Evolutionary conservation across 108 stramenopile genomes (phyloP).

Genomic region (Chaetoceros tenuissimus): DNA sequence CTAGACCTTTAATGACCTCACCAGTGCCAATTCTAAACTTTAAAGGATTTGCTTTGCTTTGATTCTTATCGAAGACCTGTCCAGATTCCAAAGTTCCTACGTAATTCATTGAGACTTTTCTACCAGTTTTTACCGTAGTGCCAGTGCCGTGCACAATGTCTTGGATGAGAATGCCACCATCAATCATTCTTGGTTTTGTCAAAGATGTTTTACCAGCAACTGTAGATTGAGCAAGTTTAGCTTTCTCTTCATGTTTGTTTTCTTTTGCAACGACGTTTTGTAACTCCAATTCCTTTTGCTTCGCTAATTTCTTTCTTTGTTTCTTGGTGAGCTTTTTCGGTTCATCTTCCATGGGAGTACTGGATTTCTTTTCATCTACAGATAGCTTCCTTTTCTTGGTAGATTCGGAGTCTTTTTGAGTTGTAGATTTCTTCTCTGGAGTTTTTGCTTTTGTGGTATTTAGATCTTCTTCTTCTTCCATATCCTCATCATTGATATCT

Average conservation of each 20-base stretch:
- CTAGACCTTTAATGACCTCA: conserved; percentile 16
- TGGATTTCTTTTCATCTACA: too few relatives aligned
- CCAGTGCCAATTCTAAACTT: conserved; percentile 17
- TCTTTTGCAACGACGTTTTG: conserved; percentile 21
- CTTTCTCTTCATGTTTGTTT: conserved; percentile 6
- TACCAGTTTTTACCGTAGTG: conserved; percentile 26
- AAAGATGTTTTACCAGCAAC: conserved; percentile 3
- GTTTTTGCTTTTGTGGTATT: too few relatives aligned
- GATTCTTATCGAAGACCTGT: conserved; percentile 41
- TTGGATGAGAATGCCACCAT: conserved; percentile 25
- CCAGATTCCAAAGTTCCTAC: conserved; percentile 31
- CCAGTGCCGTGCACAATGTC: conserved; percentile 41
- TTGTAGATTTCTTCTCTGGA: too few relatives aligned
- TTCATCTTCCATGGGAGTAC: too few relatives aligned
- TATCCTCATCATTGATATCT: not conserved
- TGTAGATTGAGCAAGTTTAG: conserved; percentile 12
- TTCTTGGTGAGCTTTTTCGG: conserved; percentile 24
- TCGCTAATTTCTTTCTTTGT: conserved; percentile 33
- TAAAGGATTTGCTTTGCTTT: conserved; percentile 18
- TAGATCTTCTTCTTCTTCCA: not conserved
- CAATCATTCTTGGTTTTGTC: conserved; percentile 32
- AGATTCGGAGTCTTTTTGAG: too few relatives aligned
- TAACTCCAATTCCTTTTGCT: conserved; percentile 34
- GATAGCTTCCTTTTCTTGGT: too few relatives aligned
- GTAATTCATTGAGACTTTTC: conserved; percentile 30